Evolutionary conservation across 495 filamentous ascomycete genomes (phyloP).

Genomic region (Podospora comata): DNA sequence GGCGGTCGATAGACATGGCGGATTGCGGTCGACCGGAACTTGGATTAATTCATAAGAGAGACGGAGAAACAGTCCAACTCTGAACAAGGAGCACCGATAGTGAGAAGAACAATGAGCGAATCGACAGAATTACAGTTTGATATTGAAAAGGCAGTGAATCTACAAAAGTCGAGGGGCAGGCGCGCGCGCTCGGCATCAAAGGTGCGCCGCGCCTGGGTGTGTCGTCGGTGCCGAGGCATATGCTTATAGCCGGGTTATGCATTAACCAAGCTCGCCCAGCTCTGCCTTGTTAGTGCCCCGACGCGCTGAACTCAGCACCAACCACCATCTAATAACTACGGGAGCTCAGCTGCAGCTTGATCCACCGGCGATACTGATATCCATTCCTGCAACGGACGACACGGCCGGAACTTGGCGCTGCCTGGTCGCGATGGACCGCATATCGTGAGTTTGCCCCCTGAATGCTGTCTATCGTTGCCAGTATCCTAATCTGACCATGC

Average conservation of each 20-base stretch:
- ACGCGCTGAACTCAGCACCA: background rate
- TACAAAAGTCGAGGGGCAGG: background rate
- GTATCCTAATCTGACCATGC: conserved; percentile 5
- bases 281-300: background rate
- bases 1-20: conserved; percentile 49
- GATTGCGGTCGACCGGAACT: background rate
- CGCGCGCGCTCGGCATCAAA: conserved; percentile 2
- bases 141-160: background rate
- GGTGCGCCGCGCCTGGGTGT: background rate
- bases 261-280: conserved; percentile 1
- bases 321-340: background rate
- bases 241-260: conserved; percentile 8
- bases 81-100: background rate
- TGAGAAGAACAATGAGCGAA: background rate
- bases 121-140: background rate
- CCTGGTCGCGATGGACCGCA: conserved; percentile 16
- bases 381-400: background rate
- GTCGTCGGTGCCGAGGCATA: conserved; percentile 9
- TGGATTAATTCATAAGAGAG: background rate
- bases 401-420: background rate
- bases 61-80: background rate
- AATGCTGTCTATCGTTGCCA: background rate
- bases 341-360: background rate
- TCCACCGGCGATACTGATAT: background rate
- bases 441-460: conserved; percentile 19